Evolutionary conservation across 345 rosid genomes (phyloP).

Genomic region (Streptanthus diversifolius): DNA sequence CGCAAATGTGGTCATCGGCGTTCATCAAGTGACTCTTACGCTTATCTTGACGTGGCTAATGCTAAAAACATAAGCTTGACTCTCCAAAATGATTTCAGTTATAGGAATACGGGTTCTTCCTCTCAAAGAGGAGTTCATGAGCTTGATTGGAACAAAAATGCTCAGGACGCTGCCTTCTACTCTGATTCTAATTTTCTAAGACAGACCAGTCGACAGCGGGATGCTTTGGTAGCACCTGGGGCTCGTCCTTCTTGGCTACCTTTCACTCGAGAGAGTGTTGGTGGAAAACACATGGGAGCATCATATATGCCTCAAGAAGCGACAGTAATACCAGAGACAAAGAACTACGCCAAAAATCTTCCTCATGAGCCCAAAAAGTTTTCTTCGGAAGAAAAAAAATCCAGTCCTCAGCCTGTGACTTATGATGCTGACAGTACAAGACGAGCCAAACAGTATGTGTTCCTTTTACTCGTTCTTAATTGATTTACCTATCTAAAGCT

Average conservation of each 20-base stretch:
- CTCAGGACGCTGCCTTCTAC: conserved; percentile 44
- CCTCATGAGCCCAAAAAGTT: conserved; percentile 51
- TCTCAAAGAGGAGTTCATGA: conserved; percentile 70
- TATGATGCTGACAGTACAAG: conserved; percentile 62
- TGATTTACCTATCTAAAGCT: background rate
- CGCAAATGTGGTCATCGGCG: conserved; percentile 90
- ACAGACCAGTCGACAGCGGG: conserved; percentile 54
- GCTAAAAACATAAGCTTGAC: conserved; percentile 53
- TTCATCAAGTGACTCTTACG: conserved; percentile 95
- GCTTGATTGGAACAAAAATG: conserved; percentile 52
- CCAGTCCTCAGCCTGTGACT: conserved; percentile 43
- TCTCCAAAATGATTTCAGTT: conserved; percentile 58
- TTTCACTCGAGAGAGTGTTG: conserved; percentile 50
- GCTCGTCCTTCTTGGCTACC: conserved; percentile 45
- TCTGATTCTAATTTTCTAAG: conserved; percentile 46
- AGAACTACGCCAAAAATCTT: conserved; percentile 51
- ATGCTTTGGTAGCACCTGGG: conserved; percentile 41
- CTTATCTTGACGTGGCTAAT: conserved; percentile 67
- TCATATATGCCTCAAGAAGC: conserved; percentile 47
- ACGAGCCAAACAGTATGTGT: conserved; percentile 87
- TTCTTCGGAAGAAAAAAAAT: conserved; percentile 48
- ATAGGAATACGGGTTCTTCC: conserved; percentile 38
- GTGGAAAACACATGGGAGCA: conserved; percentile 49
- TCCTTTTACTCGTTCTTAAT: conserved; percentile 19
- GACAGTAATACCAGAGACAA: conserved; percentile 49